A percentile compares a stretch with the other conserved stretches of the same genome.
Conservation (phyloP, 1,284 basidiomycete species). For the Takashimella koratensis region DNA sequence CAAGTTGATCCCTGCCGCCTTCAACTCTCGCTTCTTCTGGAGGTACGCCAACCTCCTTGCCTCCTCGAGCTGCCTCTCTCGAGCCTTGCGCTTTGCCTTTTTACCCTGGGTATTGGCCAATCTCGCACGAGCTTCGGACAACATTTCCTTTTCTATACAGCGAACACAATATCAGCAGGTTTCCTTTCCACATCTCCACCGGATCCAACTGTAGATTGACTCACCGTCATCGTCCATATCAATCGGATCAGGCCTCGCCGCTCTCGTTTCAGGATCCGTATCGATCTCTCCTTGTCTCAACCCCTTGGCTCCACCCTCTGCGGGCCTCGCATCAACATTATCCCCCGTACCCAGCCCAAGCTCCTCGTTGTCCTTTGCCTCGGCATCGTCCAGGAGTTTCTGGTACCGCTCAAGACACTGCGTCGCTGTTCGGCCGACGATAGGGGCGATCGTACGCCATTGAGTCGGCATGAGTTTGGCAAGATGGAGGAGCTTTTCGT, state of each 20-base stretch:
- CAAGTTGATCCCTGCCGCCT: conserved; percentile 90
- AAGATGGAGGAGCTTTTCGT: conserved; percentile 96
- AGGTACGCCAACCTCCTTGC: conserved; percentile 88
- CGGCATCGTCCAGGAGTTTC: conserved; percentile 94
- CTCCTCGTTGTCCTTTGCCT: conserved; percentile 89
- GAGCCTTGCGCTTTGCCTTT: conserved; percentile 97
- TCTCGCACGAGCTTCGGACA: conserved; percentile 96
- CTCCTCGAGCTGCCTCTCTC: conserved; percentile 94
- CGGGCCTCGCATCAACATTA: conserved; percentile 70
- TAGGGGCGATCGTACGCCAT: conserved; percentile 98
- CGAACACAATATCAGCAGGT: conserved; percentile 1
- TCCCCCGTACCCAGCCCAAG: conserved; percentile 81
- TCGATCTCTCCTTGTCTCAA: conserved; percentile 96
- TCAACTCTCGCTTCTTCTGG: conserved; percentile 97
- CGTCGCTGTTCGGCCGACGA: conserved; percentile 97
- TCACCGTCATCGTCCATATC: conserved; percentile 99
- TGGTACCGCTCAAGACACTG: conserved; percentile 99
- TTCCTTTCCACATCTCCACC: too few species aligned
- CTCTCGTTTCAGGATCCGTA: conserved; percentile 97
- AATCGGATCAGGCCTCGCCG: conserved; percentile 95
- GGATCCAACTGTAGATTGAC: conserved; percentile 24
- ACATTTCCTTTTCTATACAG: conserved; percentile 99
- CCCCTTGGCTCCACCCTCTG: conserved; percentile 66
- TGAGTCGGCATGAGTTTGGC: conserved; percentile 99
- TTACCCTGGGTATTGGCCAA: conserved; percentile 99